These are phyloP conservation scores for Hibiscus syriacus DNA, from an alignment of 345 rosid species.

Conservation along the genomic window DNA sequence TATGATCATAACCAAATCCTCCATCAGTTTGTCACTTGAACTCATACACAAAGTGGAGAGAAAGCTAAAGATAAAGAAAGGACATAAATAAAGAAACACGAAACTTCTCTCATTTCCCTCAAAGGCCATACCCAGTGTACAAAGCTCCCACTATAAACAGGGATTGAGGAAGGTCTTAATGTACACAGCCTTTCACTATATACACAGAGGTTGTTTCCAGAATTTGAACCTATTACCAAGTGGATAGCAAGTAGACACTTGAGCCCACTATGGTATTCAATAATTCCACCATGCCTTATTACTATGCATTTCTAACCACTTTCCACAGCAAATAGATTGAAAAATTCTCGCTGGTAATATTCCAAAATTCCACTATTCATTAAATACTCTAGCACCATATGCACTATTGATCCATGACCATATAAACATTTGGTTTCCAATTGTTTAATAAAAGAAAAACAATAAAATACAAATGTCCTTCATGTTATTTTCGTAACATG, in stretches of 20 bases:
- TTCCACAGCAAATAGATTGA: background rate
- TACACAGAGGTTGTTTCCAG: background rate
- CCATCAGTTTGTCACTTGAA: background rate
- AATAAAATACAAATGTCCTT: background rate
- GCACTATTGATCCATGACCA: background rate
- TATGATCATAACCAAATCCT: background rate
- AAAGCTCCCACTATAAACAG: too few relatives aligned
- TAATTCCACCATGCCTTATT: slow-evolving; percentile 1
- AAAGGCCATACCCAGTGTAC: too few relatives aligned
- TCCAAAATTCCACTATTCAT: background rate
- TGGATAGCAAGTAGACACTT: background rate
- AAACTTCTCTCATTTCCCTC: background rate
- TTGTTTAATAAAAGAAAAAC: background rate
- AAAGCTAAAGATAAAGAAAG: background rate
- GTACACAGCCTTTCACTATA: background rate
- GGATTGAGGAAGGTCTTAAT: background rate
- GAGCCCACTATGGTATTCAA: background rate
- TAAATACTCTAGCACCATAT: background rate
- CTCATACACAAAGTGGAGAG: background rate
- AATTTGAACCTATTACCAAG: background rate
- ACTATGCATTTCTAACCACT: slow-evolving; percentile 3
- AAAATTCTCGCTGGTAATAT: background rate
- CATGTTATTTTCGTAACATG: too few relatives aligned
- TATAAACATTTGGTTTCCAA: background rate
- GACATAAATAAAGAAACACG: background rate